Base-by-base conservation (phyloP, 192 early-diverging fungal species). In the Coemansia sp. region DNA sequence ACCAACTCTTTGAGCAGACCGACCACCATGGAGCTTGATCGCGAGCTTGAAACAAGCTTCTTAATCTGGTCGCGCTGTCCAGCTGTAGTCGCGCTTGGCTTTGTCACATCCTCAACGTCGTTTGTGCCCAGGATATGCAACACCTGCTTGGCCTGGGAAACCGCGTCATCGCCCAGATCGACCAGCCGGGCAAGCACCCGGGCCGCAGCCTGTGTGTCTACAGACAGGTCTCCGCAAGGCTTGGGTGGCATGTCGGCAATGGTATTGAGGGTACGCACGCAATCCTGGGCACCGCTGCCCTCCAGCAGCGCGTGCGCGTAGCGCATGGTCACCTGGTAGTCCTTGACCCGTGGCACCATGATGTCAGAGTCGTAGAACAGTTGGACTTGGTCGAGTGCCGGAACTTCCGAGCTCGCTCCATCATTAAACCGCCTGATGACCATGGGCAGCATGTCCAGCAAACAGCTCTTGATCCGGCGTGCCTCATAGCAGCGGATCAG, bases 261-360 rank as follows among this genome's bases (percentile, higher is more conserved):
- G 0, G 73, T 69, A 16, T 38, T 35, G 3, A 75, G 48, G 18
- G 61, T 33, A 47, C 48, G 63, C 42, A 44, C 10, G 0, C 57
- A 62, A n/a, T n/a, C n/a, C 27, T 45, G 24, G 10, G 57, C 58
- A 6, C 33, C 44, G 18, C 49, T 23, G 0, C 47, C 21, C 6
- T 48, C 56, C 35, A 68, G 4, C 47, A 75, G 47, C 10, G 62
- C 67, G 54, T 60, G 32, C 9, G 67, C 67, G 27, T 75, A 75
- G 4, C 58, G 57, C 32, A 59, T 49, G 4, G 52, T 48, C 25
- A 69, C 38, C 43, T 53, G 56, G 49, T 54, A n/a, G 30, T 65
- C 58, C 21, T 32, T 32, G 19, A 58, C 25, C 18, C 38, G 19
- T 56, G 22, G 48, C 32, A 43, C 27, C 27, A 25, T 2, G 2